phyloP scores from a whole-genome alignment of 1,284 basidiomycete species.

The Austroboletus niveus region DNA sequence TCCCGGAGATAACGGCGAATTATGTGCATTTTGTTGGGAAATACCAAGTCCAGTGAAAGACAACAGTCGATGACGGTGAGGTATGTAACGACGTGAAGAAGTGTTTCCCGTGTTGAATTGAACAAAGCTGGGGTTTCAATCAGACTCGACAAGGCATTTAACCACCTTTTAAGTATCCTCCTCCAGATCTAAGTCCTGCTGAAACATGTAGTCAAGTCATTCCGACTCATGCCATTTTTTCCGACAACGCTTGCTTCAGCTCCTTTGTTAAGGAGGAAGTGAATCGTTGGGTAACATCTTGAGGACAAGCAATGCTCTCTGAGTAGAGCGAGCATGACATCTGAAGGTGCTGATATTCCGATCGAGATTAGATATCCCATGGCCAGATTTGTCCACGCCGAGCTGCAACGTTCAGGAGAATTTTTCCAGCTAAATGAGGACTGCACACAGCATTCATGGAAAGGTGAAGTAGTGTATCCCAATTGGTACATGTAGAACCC shows the following conservation, averaged over 20 bases:
- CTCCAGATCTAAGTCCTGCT: background rate
- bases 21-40: background rate
- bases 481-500: background rate
- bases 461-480: background rate
- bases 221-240: background rate
- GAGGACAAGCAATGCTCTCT: background rate
- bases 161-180: background rate
- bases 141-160: background rate
- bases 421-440: background rate
- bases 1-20: background rate
- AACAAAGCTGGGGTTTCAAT: background rate
- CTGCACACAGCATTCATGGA: slow-evolving; percentile 7
- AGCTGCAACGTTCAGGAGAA: slow-evolving; percentile 1
- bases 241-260: background rate
- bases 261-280: background rate
- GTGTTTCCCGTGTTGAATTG: background rate
- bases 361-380: slow-evolving; percentile 2
- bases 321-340: background rate
- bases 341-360: background rate
- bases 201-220: background rate
- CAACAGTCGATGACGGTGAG: background rate
- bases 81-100: background rate
- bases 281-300: background rate
- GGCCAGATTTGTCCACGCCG: background rate
- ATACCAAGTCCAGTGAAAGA: background rate